Evolutionary conservation across 257 asterid genomes (phyloP).

Genomic region (Solanum chiquidenum): DNA sequence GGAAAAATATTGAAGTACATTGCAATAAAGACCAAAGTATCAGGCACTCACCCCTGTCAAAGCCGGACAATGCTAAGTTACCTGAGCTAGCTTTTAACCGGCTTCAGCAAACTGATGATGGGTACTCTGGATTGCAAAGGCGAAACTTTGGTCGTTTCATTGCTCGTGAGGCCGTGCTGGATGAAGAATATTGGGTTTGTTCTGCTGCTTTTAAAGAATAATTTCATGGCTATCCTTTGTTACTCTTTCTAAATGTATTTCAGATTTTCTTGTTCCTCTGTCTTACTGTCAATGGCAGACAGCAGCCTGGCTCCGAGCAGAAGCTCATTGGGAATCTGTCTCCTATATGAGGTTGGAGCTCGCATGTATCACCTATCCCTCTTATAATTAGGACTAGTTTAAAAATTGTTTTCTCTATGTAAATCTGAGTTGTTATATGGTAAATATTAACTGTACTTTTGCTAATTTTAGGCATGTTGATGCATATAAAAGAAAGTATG

Average conservation of each 20-base stretch:
- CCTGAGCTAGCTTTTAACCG: conserved; percentile 65
- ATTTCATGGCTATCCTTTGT: neutral
- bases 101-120: conserved; percentile 63
- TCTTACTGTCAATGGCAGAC: conserved; percentile 63
- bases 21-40: conserved; percentile 53
- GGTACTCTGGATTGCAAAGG: conserved; percentile 34
- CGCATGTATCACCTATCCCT: neutral
- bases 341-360: conserved; percentile 60
- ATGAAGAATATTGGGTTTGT: conserved; percentile 97
- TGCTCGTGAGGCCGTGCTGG: conserved; percentile 75
- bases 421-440: neutral
- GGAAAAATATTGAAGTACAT: conserved; percentile 81
- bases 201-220: conserved; percentile 8
- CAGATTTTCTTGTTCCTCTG: conserved; percentile 31
- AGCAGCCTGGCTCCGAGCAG: conserved; percentile 97
- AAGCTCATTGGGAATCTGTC: conserved; percentile 88
- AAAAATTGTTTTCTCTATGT: neutral
- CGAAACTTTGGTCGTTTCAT: conserved; percentile 70
- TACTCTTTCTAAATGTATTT: conserved; percentile 28
- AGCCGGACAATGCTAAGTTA: conserved; percentile 38
- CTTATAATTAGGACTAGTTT: neutral
- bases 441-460: conserved; percentile 8
- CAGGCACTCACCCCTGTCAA: conserved; percentile 30
- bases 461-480: conserved; percentile 62
- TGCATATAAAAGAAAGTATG: conserved; percentile 67